Percentiles rank a stretch among this genome's conserved stretches.
These are phyloP conservation scores for Vitis labrusca DNA, from an alignment of 164 flowering plant genomes.

Conservation along the genomic window DNA sequence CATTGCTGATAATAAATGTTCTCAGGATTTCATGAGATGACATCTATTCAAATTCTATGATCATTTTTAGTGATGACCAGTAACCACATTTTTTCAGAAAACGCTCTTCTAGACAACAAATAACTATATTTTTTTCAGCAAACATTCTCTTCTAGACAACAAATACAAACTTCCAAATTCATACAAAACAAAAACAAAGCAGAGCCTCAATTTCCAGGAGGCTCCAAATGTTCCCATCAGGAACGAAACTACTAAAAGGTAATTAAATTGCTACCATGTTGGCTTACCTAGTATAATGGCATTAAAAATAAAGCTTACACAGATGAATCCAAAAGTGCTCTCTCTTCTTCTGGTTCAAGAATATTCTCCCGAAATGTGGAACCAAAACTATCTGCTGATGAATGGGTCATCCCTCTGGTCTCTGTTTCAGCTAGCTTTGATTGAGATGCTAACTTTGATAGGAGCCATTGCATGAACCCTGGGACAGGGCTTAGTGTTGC, in stretches of 20 bases:
- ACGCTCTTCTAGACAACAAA: no score
- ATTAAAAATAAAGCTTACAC: conserved; percentile 41
- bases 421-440: conserved; percentile 53
- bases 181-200: neutral
- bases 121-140: neutral
- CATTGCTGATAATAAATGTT: neutral
- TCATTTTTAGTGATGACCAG: neutral
- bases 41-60: neutral
- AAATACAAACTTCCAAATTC: neutral
- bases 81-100: no score
- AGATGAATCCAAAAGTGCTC: conserved; percentile 44
- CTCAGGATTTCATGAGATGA: neutral
- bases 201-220: neutral
- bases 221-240: neutral
- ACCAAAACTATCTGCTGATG: conserved; percentile 25
- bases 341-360: conserved; percentile 78
- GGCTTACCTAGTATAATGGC: neutral
- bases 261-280: neutral
- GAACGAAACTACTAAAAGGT: neutral
- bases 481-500: conserved; percentile 96
- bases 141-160: neutral
- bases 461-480: conserved; percentile 88
- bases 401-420: conserved; percentile 12
- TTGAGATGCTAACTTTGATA: conserved; percentile 83
- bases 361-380: conserved; percentile 72